Evolutionary conservation across 176 grass and related monocot species (phyloP).

Genomic region (Lolium perenne): DNA sequence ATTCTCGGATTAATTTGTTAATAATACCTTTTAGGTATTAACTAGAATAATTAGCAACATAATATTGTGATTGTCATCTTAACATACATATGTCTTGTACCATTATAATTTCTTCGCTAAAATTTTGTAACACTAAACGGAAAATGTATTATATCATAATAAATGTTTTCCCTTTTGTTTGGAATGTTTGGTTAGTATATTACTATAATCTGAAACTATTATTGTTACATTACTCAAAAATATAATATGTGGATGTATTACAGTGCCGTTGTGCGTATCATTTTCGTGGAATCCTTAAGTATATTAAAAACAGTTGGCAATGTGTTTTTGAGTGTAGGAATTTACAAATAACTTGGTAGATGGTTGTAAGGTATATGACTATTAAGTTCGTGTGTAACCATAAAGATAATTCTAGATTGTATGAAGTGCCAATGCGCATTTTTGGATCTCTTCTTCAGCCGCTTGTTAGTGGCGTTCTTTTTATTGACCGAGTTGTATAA

Average conservation of each 20-base stretch:
- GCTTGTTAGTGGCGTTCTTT: not conserved
- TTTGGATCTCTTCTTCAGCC: not conserved
- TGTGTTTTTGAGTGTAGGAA: not conserved
- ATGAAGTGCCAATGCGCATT: not conserved
- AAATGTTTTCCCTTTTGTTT: not conserved
- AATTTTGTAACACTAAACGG: not conserved
- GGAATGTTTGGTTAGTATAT: not conserved
- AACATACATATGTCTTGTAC: not conserved
- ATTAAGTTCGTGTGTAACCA: not conserved
- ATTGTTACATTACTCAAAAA: not conserved
- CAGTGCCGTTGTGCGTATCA: not conserved
- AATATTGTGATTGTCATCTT: not conserved
- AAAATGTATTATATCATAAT: not conserved
- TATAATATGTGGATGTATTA: not conserved
- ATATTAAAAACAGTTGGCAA: not conserved
- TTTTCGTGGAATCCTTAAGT: not conserved
- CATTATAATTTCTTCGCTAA: not conserved
- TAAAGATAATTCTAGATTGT: not conserved
- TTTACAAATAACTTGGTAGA: not conserved
- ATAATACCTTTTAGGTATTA: too few relatives aligned
- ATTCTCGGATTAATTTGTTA: too few relatives aligned
- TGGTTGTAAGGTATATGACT: not conserved
- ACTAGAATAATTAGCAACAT: not conserved
- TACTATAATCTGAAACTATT: not conserved
- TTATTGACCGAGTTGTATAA: not conserved